phyloP scores from a whole-genome alignment of 306 rosid species.

The Mucuna pruriens region DNA sequence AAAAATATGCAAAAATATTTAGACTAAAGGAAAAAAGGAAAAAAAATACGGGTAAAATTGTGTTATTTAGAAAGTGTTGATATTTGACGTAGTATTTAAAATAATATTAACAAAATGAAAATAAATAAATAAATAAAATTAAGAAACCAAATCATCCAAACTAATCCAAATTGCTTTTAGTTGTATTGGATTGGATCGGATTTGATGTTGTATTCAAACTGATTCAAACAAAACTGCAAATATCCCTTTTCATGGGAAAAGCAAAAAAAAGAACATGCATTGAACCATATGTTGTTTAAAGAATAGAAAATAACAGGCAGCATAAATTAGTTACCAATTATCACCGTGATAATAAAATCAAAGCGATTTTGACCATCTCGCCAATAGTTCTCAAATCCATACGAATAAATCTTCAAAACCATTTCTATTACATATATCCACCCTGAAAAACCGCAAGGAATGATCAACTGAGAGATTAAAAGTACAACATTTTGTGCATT shows the following conservation, averaged over 20 bases:
- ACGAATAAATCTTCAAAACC: slow-evolving; percentile 81
- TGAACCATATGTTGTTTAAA: slow-evolving; percentile 27
- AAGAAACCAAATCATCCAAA: not conserved
- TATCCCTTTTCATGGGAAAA: slow-evolving; percentile 14
- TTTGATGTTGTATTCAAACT: not conserved
- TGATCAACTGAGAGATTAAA: slow-evolving; percentile 19
- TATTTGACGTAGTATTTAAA: not conserved
- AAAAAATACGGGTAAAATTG: not conserved
- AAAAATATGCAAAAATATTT: slow-evolving; percentile 12
- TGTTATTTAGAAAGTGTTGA: not conserved
- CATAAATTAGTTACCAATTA: slow-evolving; percentile 67
- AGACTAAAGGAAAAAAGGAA: not conserved
- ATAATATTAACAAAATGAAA: not conserved
- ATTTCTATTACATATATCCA: slow-evolving; percentile 93
- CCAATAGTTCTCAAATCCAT: slow-evolving; percentile 93
- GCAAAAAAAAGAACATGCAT: slow-evolving; percentile 2
- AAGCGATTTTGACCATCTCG: slow-evolving; percentile 93
- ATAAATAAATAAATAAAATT: not conserved
- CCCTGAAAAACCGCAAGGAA: slow-evolving; percentile 62
- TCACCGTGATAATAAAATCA: slow-evolving; percentile 83
- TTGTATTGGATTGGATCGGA: not conserved
- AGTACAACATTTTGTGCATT: not conserved
- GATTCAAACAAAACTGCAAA: not conserved
- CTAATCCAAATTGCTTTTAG: not conserved
- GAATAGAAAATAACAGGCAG: slow-evolving; percentile 4